Conservation (phyloP, 2,329 filamentous ascomycete genomes). For the Rhinocladiella mackenziei region DNA sequence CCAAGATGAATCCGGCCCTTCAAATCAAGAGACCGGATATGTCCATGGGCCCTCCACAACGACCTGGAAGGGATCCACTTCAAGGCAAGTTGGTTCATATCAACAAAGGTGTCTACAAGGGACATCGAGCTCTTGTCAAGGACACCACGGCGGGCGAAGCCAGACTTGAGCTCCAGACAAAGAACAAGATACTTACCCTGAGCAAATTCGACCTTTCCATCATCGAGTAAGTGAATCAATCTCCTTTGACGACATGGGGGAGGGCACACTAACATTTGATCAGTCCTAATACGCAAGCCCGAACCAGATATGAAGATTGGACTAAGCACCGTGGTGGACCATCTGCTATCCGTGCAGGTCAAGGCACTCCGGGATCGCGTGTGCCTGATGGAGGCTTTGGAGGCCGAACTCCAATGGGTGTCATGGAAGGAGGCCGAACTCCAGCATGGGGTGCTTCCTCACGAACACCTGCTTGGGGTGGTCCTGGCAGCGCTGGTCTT, state of each 20-base stretch:
- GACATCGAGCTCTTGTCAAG: conserved; percentile 89
- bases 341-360: conserved; percentile 22
- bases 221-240: conserved; percentile 64
- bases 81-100: conserved; percentile 91
- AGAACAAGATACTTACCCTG: conserved; percentile 84
- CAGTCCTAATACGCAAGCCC: conserved; percentile 23
- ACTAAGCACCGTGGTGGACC: conserved; percentile 24
- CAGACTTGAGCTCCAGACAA: conserved; percentile 88
- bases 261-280: conserved; percentile 27
- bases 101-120: conserved; percentile 83
- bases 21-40: conserved; percentile 37
- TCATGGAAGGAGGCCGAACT: conserved; percentile 61
- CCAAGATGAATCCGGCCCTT: conserved; percentile 86
- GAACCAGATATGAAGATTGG: conserved; percentile 29
- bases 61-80: conserved; percentile 71
- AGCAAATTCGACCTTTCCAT: conserved; percentile 76
- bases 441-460: conserved; percentile 67
- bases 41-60: conserved; percentile 66
- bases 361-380: conserved; percentile 38
- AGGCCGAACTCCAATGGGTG: conserved; percentile 65
- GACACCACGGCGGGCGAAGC: conserved; percentile 83
- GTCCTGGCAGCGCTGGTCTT: conserved; percentile 23
- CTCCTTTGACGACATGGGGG: conserved; percentile 8
- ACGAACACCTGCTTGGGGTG: conserved; percentile 37
- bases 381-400: conserved; percentile 55